Evolutionary conservation across 768 basidiomycete genomes (phyloP).

Genomic region (Pleurotus ostreatus): DNA sequence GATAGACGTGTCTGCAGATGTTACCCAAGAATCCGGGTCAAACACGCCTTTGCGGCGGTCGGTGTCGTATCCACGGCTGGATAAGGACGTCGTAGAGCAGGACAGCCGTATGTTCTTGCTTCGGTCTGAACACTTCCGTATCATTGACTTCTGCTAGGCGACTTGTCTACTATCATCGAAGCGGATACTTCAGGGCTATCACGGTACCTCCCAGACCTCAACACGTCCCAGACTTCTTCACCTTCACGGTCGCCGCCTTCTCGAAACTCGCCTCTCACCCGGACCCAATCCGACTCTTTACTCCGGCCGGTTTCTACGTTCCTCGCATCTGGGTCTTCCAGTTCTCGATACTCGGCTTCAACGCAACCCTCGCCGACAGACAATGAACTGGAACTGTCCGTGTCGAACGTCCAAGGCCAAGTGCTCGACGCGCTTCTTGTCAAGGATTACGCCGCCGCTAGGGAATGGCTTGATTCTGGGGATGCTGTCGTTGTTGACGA

Average conservation of each 20-base stretch:
- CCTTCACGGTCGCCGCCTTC: slow-evolving; percentile 5
- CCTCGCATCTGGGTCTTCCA: background rate
- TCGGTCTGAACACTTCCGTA: slow-evolving; percentile 28
- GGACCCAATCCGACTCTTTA: background rate
- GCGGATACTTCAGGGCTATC: slow-evolving; percentile 61
- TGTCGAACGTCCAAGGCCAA: slow-evolving; percentile 31
- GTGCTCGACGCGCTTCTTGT: slow-evolving; percentile 49
- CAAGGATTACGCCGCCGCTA: slow-evolving; percentile 28
- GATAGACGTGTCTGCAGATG: background rate
- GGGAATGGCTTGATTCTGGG: slow-evolving; percentile 41
- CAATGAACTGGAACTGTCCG: slow-evolving; percentile 28
- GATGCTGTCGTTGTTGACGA: slow-evolving; percentile 48
- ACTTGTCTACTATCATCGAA: slow-evolving; percentile 75
- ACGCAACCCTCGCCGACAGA: slow-evolving; percentile 8
- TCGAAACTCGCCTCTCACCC: background rate
- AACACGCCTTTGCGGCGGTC: slow-evolving; percentile 26
- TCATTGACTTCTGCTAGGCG: slow-evolving; percentile 41
- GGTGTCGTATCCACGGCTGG: slow-evolving; percentile 32
- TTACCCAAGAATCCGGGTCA: slow-evolving; percentile 7
- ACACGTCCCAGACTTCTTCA: slow-evolving; percentile 6
- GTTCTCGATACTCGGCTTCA: background rate
- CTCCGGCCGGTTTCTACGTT: background rate
- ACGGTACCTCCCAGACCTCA: slow-evolving; percentile 15
- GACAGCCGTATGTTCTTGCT: slow-evolving; percentile 5
- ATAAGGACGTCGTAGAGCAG: slow-evolving; percentile 16